A percentile compares a stretch with the other conserved stretches of the same genome.
Conservation (phyloP, 805 yeast genomes). For the Metschnikowia cubensis region DNA sequence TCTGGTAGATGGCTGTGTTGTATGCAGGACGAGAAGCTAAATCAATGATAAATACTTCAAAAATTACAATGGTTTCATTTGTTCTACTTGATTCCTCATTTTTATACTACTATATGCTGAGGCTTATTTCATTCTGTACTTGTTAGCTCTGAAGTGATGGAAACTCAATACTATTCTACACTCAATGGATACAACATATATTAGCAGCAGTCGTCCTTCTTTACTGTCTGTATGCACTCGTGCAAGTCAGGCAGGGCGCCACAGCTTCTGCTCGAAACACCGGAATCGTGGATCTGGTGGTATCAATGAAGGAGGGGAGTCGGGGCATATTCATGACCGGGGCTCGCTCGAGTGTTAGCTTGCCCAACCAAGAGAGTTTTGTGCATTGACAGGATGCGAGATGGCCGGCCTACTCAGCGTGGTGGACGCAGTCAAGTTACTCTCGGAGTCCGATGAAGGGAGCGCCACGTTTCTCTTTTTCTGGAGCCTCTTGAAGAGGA, state of each 20-base stretch:
- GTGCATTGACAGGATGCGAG: slow-evolving; percentile 65
- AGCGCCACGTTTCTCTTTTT: slow-evolving; percentile 37
- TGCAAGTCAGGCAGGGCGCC: neutral
- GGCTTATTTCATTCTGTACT: too few relatives aligned
- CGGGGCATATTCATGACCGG: neutral
- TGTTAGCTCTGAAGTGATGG: too few relatives aligned
- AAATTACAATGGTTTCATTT: too few relatives aligned
- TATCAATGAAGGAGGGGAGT: neutral
- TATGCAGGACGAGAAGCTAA: too few relatives aligned
- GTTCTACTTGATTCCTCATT: too few relatives aligned
- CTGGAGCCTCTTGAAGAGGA: slow-evolving; percentile 50
- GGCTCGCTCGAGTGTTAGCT: neutral
- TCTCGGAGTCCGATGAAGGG: slow-evolving; percentile 40
- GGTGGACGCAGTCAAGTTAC: slow-evolving; percentile 24
- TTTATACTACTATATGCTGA: too few relatives aligned
- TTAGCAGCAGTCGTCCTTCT: too few relatives aligned
- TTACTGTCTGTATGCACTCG: too few relatives aligned
- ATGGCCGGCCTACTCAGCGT: slow-evolving; percentile 43
- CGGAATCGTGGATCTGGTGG: neutral
- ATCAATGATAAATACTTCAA: too few relatives aligned
- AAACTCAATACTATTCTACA: too few relatives aligned
- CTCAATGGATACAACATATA: too few relatives aligned
- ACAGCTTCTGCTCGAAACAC: neutral
- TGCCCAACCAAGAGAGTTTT: slow-evolving; percentile 70
- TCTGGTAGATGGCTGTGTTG: too few relatives aligned